A percentile compares a stretch with the other conserved stretches of the same genome.
Evolutionary conservation across 345 rosid species (phyloP).

Genomic region (Odontarrhena argentea): DNA sequence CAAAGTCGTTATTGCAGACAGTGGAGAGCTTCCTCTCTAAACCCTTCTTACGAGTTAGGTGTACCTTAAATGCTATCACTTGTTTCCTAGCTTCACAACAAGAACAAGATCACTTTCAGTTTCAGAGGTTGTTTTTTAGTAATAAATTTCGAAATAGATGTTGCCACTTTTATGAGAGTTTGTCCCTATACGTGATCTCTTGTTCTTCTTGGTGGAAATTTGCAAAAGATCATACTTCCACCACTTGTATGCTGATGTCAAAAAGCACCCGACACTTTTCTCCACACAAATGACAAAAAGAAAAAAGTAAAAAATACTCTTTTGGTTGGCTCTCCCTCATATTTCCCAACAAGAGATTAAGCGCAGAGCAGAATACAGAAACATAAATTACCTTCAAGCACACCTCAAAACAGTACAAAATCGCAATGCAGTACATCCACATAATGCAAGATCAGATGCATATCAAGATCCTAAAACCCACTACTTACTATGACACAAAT

Average conservation of each 20-base stretch:
- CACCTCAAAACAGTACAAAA: not conserved
- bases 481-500: not conserved
- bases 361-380: no score
- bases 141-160: conserved; percentile 30
- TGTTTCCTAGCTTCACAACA: not conserved
- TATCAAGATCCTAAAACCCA: not conserved
- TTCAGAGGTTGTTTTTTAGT: not conserved
- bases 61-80: no score
- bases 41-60: not conserved
- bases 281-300: no score
- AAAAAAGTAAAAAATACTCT: no score
- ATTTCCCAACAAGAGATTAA: no score
- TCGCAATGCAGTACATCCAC: conserved; percentile 10
- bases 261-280: not conserved
- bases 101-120: not conserved
- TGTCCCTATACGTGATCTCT: not conserved
- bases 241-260: not conserved
- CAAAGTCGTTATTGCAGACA: conserved; percentile 81
- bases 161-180: conserved; percentile 38
- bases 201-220: conserved; percentile 26
- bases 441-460: conserved; percentile 1
- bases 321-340: no score
- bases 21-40: conserved; percentile 86
- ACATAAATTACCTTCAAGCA: not conserved
- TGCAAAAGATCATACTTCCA: not conserved